These are phyloP conservation scores for Chamaecyparis obtusa DNA, from an alignment of 75 land plant species.

Conservation along the genomic window DNA sequence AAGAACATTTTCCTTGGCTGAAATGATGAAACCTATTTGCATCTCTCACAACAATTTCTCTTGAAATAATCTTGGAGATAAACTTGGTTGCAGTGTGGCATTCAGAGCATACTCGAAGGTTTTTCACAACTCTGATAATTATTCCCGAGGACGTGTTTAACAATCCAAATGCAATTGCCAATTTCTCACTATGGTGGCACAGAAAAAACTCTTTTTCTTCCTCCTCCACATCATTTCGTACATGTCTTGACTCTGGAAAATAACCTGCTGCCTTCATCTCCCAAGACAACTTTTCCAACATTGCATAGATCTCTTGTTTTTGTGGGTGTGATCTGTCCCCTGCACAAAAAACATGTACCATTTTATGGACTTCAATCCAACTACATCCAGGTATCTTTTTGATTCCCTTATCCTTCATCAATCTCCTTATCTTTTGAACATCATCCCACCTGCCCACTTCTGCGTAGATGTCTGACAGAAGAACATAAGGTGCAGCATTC, in stretches of 20 bases:
- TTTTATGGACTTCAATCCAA: conserved; percentile 10
- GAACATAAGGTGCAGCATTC: conserved; percentile 10
- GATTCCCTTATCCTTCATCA: conserved; percentile 12
- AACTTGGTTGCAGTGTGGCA: conserved; percentile 11
- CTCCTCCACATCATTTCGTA: conserved; percentile 8
- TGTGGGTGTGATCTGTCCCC: conserved; percentile 19
- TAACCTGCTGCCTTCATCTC: conserved; percentile 17
- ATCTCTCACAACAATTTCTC: conserved; percentile 3
- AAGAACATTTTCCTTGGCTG: background rate
- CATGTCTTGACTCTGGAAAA: background rate
- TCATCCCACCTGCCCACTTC: conserved; percentile 16
- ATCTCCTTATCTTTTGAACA: conserved; percentile 10
- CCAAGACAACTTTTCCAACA: background rate
- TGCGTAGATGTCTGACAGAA: conserved; percentile 17
- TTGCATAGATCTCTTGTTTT: background rate
- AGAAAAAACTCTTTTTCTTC: conserved; percentile 6
- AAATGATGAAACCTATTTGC: conserved; percentile 4
- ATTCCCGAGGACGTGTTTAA: conserved; percentile 11
- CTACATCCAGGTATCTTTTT: conserved; percentile 9
- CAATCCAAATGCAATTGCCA: conserved; percentile 14
- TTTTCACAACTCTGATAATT: conserved; percentile 11
- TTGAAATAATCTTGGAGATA: background rate
- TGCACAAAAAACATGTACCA: conserved; percentile 8
- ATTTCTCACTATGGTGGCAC: conserved; percentile 11
- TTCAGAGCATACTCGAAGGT: conserved; percentile 10